Percentiles rank a stretch among this genome's conserved stretches.
Evolutionary conservation across 805 yeast species (phyloP).

Genomic region (Cephaloascus fragrans): DNA sequence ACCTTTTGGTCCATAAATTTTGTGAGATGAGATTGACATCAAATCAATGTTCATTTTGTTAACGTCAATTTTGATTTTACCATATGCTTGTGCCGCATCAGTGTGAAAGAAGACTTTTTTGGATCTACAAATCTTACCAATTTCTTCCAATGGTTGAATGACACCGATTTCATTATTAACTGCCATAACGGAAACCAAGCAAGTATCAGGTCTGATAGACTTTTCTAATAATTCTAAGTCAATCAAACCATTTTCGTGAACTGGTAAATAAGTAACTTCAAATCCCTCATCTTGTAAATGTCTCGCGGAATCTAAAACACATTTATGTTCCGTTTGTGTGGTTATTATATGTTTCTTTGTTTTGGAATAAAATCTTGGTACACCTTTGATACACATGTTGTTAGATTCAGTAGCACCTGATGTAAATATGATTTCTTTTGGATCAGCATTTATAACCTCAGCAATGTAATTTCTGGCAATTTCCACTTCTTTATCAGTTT

Average conservation of each 20-base stretch:
- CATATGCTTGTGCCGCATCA: constrained; percentile 96
- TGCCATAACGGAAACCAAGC: constrained; percentile 87
- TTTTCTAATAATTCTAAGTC: constrained; percentile 67
- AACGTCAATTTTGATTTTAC: constrained; percentile 88
- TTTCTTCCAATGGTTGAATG: constrained; percentile 90
- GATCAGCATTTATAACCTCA: constrained; percentile 78
- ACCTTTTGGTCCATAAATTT: constrained; percentile 97
- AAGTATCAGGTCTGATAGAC: constrained; percentile 85
- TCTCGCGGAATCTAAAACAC: constrained; percentile 95
- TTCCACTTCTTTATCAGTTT: constrained; percentile 88
- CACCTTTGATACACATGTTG: constrained; percentile 93
- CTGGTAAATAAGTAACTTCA: constrained; percentile 90
- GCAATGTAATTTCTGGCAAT: constrained; percentile 79
- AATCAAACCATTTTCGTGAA: constrained; percentile 69
- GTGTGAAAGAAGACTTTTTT: constrained; percentile 94
- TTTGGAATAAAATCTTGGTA: constrained; percentile 83
- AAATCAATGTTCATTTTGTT: constrained; percentile 88
- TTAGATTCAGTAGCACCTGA: constrained; percentile 98
- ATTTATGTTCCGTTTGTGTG: constrained; percentile 95
- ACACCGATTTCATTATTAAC: constrained; percentile 98
- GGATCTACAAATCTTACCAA: constrained; percentile 78
- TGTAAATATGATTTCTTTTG: constrained; percentile 94
- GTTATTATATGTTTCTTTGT: constrained; percentile 93
- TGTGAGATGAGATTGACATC: constrained; percentile 91
- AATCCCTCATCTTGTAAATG: constrained; percentile 94